These are phyloP conservation scores for Xylariaceae sp. DNA, from an alignment of 2,329 filamentous ascomycete genomes.

Conservation along the genomic window DNA sequence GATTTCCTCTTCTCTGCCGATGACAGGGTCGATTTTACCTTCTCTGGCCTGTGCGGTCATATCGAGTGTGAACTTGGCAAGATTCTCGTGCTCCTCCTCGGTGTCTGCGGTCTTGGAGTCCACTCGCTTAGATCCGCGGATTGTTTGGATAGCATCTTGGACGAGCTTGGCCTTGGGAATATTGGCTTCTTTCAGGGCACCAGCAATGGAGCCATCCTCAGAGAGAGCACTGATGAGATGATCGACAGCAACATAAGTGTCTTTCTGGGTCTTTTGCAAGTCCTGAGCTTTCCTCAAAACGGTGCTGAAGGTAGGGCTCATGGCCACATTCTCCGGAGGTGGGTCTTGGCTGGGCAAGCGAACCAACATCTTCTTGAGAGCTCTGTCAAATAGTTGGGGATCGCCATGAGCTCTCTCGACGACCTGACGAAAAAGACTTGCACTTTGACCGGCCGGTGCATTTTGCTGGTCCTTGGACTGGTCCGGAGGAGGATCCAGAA, in stretches of 20 bases:
- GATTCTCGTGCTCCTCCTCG: slow-evolving; percentile 88
- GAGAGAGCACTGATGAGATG: slow-evolving; percentile 83
- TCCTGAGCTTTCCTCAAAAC: slow-evolving; percentile 82
- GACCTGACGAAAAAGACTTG: slow-evolving; percentile 90
- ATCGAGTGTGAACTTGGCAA: slow-evolving; percentile 97
- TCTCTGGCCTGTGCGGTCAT: slow-evolving; percentile 96
- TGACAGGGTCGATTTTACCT: slow-evolving; percentile 96
- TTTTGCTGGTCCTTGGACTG: slow-evolving; percentile 82
- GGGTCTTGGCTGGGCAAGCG: slow-evolving; percentile 92
- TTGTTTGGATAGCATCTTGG: slow-evolving; percentile 84
- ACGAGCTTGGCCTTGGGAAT: slow-evolving; percentile 88
- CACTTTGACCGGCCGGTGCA: slow-evolving; percentile 48
- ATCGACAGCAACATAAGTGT: slow-evolving; percentile 90
- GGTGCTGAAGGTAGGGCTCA: slow-evolving; percentile 77
- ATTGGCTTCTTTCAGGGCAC: slow-evolving; percentile 76
- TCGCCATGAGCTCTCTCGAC: slow-evolving; percentile 93
- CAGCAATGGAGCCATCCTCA: slow-evolving; percentile 73
- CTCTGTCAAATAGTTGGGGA: slow-evolving; percentile 78
- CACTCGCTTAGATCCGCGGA: slow-evolving; percentile 87
- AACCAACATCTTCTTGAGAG: slow-evolving; percentile 87
- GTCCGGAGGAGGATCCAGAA: slow-evolving; percentile 72
- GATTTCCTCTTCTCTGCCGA: slow-evolving; percentile 94
- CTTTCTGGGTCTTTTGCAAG: slow-evolving; percentile 94
- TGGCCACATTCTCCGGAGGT: slow-evolving; percentile 80
- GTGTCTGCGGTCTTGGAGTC: slow-evolving; percentile 95